Conservation (phyloP, 1,284 basidiomycete genomes). For the Volvariella volvacea region DNA sequence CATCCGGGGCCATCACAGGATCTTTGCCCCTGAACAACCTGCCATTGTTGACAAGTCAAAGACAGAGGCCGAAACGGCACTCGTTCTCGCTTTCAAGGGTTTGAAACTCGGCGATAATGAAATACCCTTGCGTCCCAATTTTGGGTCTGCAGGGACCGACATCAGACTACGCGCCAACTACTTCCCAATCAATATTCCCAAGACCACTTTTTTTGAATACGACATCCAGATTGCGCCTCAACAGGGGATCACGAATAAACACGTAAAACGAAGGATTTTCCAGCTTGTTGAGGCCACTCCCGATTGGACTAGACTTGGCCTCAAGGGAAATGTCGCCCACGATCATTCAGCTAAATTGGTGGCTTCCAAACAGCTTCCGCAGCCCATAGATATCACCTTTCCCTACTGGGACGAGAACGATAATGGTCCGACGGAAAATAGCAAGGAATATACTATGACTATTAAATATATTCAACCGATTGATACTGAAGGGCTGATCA, state of each 20-base stretch:
- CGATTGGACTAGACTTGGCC: constrained; percentile 47
- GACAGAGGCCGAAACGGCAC: constrained; percentile 46
- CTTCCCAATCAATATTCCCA: constrained; percentile 62
- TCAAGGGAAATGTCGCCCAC: constrained; percentile 57
- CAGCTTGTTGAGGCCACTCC: constrained; percentile 57
- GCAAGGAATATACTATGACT: constrained; percentile 56
- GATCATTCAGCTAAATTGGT: constrained; percentile 64
- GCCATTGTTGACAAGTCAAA: constrained; percentile 57
- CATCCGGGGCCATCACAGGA: constrained; percentile 26
- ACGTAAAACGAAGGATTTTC: constrained; percentile 64
- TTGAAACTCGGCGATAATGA: constrained; percentile 38
- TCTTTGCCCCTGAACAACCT: constrained; percentile 43
- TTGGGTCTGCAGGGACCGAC: constrained; percentile 49
- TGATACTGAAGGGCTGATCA: constrained; percentile 48
- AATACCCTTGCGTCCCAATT: constrained; percentile 62
- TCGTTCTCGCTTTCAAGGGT: constrained; percentile 43
- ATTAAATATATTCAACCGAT: constrained; percentile 54
- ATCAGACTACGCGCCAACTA: constrained; percentile 71
- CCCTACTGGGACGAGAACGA: constrained; percentile 65
- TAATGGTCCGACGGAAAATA: constrained; percentile 30
- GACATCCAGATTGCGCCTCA: constrained; percentile 55
- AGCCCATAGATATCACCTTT: constrained; percentile 48
- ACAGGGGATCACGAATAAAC: constrained; percentile 38
- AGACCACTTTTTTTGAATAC: constrained; percentile 61
- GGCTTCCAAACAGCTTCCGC: constrained; percentile 42